These are phyloP conservation scores for Cladosporium sp. DNA, from an alignment of 2,329 filamentous ascomycete species.

Conservation along the genomic window DNA sequence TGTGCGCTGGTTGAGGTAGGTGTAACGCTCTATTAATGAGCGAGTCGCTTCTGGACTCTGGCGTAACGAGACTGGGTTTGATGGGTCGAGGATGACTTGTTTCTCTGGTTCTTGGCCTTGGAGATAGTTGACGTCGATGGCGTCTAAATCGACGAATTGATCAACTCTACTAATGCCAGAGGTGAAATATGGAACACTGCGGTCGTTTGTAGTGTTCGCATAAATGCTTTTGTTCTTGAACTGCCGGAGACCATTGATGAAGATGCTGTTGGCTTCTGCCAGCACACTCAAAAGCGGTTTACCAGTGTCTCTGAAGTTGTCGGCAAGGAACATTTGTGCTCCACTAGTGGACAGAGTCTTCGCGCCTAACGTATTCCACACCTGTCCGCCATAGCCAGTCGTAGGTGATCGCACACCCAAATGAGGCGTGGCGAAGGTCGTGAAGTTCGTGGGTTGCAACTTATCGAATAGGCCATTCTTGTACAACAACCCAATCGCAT, in stretches of 20 bases:
- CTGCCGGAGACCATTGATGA: slow-evolving; percentile 70
- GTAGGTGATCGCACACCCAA: slow-evolving; percentile 51
- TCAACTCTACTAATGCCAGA: slow-evolving; percentile 73
- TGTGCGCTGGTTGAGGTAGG: slow-evolving; percentile 9
- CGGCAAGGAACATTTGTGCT: slow-evolving; percentile 80
- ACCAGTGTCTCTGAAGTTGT: slow-evolving; percentile 78
- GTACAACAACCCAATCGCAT: slow-evolving; percentile 78
- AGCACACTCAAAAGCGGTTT: slow-evolving; percentile 75
- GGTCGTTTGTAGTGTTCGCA: slow-evolving; percentile 82
- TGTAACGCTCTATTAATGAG: slow-evolving; percentile 17
- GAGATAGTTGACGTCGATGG: slow-evolving; percentile 68
- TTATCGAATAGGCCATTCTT: slow-evolving; percentile 75
- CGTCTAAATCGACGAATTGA: slow-evolving; percentile 66
- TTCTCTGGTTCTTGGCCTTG: slow-evolving; percentile 61
- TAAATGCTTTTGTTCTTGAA: slow-evolving; percentile 79
- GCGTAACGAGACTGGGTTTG: slow-evolving; percentile 53
- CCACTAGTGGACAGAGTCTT: slow-evolving; percentile 78
- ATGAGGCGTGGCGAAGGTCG: slow-evolving; percentile 79
- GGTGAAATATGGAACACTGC: slow-evolving; percentile 77
- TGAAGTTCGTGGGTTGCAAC: slow-evolving; percentile 85
- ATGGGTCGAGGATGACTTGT: slow-evolving; percentile 68
- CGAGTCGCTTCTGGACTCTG: slow-evolving; percentile 17
- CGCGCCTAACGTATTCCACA: slow-evolving; percentile 72
- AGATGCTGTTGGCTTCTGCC: slow-evolving; percentile 78
- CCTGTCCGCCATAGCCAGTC: slow-evolving; percentile 38